Conservation (phyloP, 257 asterid genomes). For the Solanum boliviense region DNA sequence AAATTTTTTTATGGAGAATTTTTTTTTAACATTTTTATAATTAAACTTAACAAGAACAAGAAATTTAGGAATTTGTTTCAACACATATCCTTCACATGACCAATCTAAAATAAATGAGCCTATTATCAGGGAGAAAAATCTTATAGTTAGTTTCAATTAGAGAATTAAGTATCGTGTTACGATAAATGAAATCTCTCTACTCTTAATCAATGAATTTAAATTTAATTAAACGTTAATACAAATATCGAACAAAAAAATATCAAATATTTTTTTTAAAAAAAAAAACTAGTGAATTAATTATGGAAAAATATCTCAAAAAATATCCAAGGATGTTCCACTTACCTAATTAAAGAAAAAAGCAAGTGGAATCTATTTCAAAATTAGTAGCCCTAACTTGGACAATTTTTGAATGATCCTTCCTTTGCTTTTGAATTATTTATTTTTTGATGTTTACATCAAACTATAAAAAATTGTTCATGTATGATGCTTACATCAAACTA, state of each 20-base stretch:
- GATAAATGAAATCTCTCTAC: fast-evolving
- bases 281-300: neutral
- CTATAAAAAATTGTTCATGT: neutral
- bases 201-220: neutral
- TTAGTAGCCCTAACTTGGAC: neutral
- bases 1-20: neutral
- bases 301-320: neutral
- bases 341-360: neutral
- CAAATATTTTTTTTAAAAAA: neutral
- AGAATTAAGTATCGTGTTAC: neutral
- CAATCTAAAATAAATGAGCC: neutral
- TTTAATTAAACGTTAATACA: neutral
- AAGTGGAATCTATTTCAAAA: neutral
- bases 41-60: neutral
- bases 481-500: neutral
- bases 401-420: neutral
- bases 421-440: neutral
- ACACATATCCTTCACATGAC: neutral
- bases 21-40: neutral
- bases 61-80: neutral
- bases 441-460: neutral
- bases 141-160: neutral
- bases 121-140: neutral
- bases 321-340: neutral
- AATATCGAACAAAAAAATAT: fast-evolving